Conservation (phyloP, 495 filamentous ascomycete genomes). For the Podospora australis region DNA sequence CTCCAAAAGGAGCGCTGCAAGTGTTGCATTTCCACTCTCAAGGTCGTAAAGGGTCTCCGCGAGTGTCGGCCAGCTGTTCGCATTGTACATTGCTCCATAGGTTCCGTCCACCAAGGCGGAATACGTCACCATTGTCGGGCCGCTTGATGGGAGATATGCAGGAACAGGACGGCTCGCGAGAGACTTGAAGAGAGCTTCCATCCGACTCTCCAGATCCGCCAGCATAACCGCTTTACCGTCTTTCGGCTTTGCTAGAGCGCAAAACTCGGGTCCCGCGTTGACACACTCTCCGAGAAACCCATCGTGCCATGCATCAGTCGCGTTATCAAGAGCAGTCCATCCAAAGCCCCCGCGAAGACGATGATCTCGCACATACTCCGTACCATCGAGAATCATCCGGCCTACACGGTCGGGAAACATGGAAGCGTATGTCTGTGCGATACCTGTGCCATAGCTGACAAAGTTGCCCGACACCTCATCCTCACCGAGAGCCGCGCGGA, state of each 20-base stretch:
- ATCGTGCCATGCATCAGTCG: constrained; percentile 41
- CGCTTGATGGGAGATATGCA: constrained; percentile 28
- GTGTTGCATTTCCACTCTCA: constrained; percentile 37
- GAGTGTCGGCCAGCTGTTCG: constrained; percentile 32
- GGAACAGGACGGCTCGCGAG: constrained; percentile 29
- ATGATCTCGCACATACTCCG: constrained; percentile 45
- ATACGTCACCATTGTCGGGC: constrained; percentile 38
- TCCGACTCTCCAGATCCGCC: constrained; percentile 26
- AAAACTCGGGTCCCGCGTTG: constrained; percentile 37
- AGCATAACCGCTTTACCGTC: constrained; percentile 27
- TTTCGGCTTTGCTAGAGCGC: constrained; percentile 31
- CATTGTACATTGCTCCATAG: constrained; percentile 37
- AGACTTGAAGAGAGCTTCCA: constrained; percentile 29
- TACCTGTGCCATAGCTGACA: constrained; percentile 62
- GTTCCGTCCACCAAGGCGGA: constrained; percentile 30
- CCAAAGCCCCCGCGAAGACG: constrained; percentile 39
- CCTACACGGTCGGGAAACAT: constrained; percentile 44
- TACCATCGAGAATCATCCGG: constrained; percentile 43
- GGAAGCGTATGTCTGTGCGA: constrained; percentile 52
- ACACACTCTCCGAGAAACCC: constrained; percentile 44
- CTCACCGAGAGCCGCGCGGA: constrained; percentile 42
- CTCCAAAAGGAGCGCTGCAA: constrained; percentile 30
- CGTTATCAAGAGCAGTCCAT: constrained; percentile 41
- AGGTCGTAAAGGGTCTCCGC: constrained; percentile 36
- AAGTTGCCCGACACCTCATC: constrained; percentile 55